phyloP scores from a whole-genome alignment of 768 basidiomycete genomes.

The Calvatia gigantea region DNA sequence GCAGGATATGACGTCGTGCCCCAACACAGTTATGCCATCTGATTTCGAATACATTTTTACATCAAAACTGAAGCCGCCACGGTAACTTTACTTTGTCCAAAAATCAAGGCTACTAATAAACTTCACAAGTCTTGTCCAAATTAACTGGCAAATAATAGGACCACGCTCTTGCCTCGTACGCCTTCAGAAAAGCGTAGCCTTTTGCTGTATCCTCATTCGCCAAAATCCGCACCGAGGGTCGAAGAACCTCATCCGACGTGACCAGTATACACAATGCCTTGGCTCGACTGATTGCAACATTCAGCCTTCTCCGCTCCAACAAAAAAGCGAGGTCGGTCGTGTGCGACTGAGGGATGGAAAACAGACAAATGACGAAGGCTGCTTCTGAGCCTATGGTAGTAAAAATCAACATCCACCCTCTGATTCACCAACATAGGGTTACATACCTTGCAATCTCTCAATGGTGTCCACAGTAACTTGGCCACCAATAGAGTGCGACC shows the following conservation, averaged over 20 bases:
- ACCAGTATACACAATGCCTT: slow-evolving; percentile 49
- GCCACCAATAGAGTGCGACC: slow-evolving; percentile 1
- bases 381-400: slow-evolving; percentile 43
- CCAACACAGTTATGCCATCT: neutral
- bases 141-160: slow-evolving; percentile 33
- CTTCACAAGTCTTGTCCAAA: slow-evolving; percentile 26
- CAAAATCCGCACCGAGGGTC: slow-evolving; percentile 41
- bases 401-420: neutral
- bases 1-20: neutral
- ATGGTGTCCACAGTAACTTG: slow-evolving; percentile 46
- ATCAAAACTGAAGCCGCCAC: neutral
- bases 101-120: neutral
- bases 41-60: neutral
- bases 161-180: slow-evolving; percentile 50
- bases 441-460: slow-evolving; percentile 45
- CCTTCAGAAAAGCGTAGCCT: slow-evolving; percentile 46
- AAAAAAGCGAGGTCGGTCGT: slow-evolving; percentile 38
- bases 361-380: slow-evolving; percentile 49
- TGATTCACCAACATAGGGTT: neutral
- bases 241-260: slow-evolving; percentile 39
- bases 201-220: slow-evolving; percentile 41
- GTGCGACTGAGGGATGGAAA: slow-evolving; percentile 39
- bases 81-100: too few species aligned
- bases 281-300: slow-evolving; percentile 52
- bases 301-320: slow-evolving; percentile 44